Percentiles rank a stretch among this genome's conserved stretches.
Evolutionary conservation across 495 filamentous ascomycete species (phyloP).

Genomic region (Aspergillus avenaceus): DNA sequence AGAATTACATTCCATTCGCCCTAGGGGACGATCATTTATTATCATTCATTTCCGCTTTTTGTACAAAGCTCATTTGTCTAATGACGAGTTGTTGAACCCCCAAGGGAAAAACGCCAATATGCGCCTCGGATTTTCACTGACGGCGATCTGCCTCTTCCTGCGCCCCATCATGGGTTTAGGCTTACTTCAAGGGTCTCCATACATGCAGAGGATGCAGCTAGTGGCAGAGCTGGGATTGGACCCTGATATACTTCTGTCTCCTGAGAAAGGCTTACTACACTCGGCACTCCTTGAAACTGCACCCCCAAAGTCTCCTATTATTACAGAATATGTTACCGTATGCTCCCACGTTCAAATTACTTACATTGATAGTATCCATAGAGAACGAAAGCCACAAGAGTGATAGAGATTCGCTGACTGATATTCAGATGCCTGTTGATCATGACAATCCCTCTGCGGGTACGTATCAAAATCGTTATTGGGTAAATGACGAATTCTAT

Average conservation of each 20-base stretch:
- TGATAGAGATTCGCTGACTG: neutral
- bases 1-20: too few species aligned
- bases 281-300: neutral
- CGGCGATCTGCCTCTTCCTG: neutral
- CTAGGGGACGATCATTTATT: too few species aligned
- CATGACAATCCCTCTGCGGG: slow-evolving; percentile 36
- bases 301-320: neutral
- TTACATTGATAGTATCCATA: too few species aligned
- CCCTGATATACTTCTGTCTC: neutral
- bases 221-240: neutral
- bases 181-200: neutral
- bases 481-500: slow-evolving; percentile 49
- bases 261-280: neutral
- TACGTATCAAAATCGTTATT: slow-evolving; percentile 52
- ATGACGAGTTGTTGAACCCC: neutral
- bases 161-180: neutral
- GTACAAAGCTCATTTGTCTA: too few species aligned
- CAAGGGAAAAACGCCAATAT: neutral
- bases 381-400: too few species aligned
- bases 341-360: too few species aligned
- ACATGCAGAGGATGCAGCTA: neutral
- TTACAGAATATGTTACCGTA: slow-evolving; percentile 1
- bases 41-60: too few species aligned
- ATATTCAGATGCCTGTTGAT: slow-evolving; percentile 42
- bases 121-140: neutral